A percentile compares a stretch with the other conserved stretches of the same genome.
Evolutionary conservation across 495 filamentous ascomycete genomes (phyloP).

Genomic region (Beverwykella pulmonaria): DNA sequence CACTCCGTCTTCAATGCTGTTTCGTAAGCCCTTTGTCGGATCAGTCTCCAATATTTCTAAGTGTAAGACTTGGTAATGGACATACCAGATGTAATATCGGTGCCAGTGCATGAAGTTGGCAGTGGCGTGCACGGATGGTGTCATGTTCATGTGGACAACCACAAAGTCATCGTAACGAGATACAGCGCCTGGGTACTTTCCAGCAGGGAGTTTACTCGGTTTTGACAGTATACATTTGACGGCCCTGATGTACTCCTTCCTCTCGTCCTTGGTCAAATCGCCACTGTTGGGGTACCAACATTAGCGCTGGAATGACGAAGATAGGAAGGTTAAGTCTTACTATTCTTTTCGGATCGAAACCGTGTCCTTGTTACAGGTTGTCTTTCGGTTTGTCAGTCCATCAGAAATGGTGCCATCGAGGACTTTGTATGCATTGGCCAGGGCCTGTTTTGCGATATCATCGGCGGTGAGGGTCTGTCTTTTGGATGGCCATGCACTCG

Average conservation of each 20-base stretch:
- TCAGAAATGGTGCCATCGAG: conserved; percentile 29
- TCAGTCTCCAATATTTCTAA: not conserved
- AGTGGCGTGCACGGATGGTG: conserved; percentile 30
- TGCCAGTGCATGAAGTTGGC: conserved; percentile 39
- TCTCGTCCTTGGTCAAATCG: conserved; percentile 33
- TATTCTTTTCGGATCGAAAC: conserved; percentile 35
- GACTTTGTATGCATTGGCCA: conserved; percentile 30
- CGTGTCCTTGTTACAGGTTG: conserved; percentile 23
- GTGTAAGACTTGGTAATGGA: not conserved
- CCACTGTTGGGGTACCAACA: conserved; percentile 15
- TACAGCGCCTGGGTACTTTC: conserved; percentile 33
- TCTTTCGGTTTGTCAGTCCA: conserved; percentile 19
- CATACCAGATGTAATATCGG: conserved; percentile 35
- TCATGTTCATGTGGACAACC: conserved; percentile 36
- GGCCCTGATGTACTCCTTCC: conserved; percentile 31
- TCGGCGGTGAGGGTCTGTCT: conserved; percentile 27
- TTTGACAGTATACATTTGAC: conserved; percentile 33
- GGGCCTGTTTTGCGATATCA: conserved; percentile 26
- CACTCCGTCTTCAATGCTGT: conserved; percentile 36
- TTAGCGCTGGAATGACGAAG: not conserved
- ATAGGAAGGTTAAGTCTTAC: not conserved
- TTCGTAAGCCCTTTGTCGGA: conserved; percentile 29
- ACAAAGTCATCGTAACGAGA: conserved; percentile 36
- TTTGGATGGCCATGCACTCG: conserved; percentile 9
- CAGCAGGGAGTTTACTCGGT: conserved; percentile 25